Percentiles rank a stretch among this genome's conserved stretches.
Conservation (phyloP, 441 rosid genomes). For the Francoa sonchifolia region DNA sequence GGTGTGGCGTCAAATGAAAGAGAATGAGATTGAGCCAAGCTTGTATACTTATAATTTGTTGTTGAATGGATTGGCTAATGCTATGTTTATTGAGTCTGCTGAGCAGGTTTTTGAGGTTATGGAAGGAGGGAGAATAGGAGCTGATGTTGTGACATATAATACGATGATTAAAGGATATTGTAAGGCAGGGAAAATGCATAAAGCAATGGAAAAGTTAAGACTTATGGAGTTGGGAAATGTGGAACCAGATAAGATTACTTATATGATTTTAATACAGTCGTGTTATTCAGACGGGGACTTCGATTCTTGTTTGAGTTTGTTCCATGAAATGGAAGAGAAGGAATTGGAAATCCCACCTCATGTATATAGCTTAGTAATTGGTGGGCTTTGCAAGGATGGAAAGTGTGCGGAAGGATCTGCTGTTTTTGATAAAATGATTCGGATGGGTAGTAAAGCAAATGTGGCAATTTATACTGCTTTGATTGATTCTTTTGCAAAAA, state of each 20-base stretch:
- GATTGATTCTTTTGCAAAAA: slow-evolving; percentile 16
- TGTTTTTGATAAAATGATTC: slow-evolving; percentile 10
- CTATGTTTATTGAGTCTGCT: slow-evolving; percentile 59
- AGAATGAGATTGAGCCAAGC: slow-evolving; percentile 15
- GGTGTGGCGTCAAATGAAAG: slow-evolving; percentile 22
- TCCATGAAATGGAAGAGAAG: slow-evolving; percentile 19
- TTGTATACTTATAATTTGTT: slow-evolving; percentile 20
- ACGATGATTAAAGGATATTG: slow-evolving; percentile 82
- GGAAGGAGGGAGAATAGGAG: slow-evolving; percentile 55
- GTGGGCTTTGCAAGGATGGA: slow-evolving; percentile 17
- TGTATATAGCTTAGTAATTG: slow-evolving; percentile 13
- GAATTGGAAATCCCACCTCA: slow-evolving; percentile 17
- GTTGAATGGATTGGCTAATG: slow-evolving; percentile 64
- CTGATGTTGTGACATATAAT: slow-evolving; percentile 63
- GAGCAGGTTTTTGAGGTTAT: slow-evolving; percentile 69
- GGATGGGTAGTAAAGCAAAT: slow-evolving; percentile 12
- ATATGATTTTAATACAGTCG: slow-evolving; percentile 35
- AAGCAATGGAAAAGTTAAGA: slow-evolving; percentile 46
- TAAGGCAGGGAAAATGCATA: slow-evolving; percentile 46
- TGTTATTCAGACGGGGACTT: slow-evolving; percentile 14
- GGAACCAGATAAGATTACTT: slow-evolving; percentile 26
- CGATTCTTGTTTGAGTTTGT: slow-evolving; percentile 13
- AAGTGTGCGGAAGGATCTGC: slow-evolving; percentile 16
- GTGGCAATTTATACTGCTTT: slow-evolving; percentile 19
- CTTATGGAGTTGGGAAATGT: slow-evolving; percentile 49